Evolutionary conservation across 441 rosid genomes (phyloP).

Genomic region (Populus hybrid): DNA sequence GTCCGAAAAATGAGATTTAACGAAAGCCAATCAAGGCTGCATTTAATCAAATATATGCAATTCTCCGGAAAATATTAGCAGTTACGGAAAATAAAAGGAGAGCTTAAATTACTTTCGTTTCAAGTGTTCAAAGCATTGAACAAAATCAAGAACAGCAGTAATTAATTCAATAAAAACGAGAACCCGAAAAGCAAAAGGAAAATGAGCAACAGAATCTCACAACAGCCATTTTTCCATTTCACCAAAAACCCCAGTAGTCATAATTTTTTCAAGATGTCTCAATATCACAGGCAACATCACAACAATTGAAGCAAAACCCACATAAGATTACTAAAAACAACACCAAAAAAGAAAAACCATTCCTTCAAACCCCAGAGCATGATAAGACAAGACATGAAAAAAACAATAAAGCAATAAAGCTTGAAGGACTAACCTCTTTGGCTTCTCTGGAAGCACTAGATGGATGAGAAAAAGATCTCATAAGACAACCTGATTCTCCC

Average conservation of each 20-base stretch:
- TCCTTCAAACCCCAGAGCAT: not conserved
- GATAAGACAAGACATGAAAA: not conserved
- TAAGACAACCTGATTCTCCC: conserved; percentile 71
- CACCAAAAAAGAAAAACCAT: not conserved
- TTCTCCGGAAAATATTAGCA: not conserved
- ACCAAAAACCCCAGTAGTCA: not conserved
- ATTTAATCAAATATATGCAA: not conserved
- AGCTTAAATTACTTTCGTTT: not conserved
- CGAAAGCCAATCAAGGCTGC: not conserved
- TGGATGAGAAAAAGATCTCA: conserved; percentile 88
- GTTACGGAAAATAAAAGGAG: not conserved
- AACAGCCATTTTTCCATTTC: not conserved
- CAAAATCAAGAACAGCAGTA: conserved; percentile 8
- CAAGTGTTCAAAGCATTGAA: not conserved
- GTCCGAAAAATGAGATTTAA: not conserved
- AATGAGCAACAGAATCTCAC: not conserved
- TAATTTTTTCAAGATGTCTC: not conserved
- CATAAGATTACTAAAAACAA: not conserved
- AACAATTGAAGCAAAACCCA: not conserved
- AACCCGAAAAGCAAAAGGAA: not conserved
- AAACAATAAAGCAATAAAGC: not conserved
- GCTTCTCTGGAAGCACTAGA: conserved; percentile 48
- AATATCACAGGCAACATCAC: conserved; percentile 8
- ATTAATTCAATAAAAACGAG: not conserved
- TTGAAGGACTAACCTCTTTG: conserved; percentile 46